These are phyloP conservation scores for Stagonosporopsis rhizophila DNA, from an alignment of 2,329 filamentous ascomycete genomes.

Conservation along the genomic window DNA sequence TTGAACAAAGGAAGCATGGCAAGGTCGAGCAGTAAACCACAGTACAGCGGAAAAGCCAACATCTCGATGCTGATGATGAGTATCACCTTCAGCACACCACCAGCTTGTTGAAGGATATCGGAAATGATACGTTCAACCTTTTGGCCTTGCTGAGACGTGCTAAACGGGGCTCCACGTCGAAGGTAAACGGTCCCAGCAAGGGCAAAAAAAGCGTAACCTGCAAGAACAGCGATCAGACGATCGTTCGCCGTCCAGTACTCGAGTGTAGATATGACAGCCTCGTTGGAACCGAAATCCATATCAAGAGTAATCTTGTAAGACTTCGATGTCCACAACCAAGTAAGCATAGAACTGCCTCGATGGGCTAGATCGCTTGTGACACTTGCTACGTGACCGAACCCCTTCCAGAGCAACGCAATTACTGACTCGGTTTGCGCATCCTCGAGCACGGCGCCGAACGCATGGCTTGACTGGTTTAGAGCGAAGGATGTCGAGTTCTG, in stretches of 20 bases:
- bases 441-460: constrained; percentile 33
- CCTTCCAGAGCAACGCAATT: constrained; percentile 22
- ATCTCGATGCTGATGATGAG: constrained; percentile 99
- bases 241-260: constrained; percentile 60
- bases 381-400: constrained; percentile 27
- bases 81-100: constrained; percentile 96
- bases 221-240: constrained; percentile 74
- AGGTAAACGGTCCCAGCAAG: constrained; percentile 80
- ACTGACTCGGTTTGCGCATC: constrained; percentile 34
- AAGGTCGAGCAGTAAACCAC: constrained; percentile 85
- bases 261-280: constrained; percentile 24
- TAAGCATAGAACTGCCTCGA: constrained; percentile 23
- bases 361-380: constrained; percentile 20
- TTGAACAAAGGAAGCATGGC: constrained; percentile 91
- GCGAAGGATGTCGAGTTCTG: constrained; percentile 47
- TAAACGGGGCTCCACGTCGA: constrained; percentile 73
- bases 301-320: constrained; percentile 49
- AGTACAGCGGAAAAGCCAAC: constrained; percentile 96
- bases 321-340: constrained; percentile 43
- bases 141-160: constrained; percentile 61
- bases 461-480: constrained; percentile 40
- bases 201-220: constrained; percentile 82
- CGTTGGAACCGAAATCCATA: constrained; percentile 35
- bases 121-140: constrained; percentile 76
- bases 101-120: constrained; percentile 88